Evolutionary conservation across 352 stramenopile species (phyloP).

Genomic region (Globisporangium abappressorium): DNA sequence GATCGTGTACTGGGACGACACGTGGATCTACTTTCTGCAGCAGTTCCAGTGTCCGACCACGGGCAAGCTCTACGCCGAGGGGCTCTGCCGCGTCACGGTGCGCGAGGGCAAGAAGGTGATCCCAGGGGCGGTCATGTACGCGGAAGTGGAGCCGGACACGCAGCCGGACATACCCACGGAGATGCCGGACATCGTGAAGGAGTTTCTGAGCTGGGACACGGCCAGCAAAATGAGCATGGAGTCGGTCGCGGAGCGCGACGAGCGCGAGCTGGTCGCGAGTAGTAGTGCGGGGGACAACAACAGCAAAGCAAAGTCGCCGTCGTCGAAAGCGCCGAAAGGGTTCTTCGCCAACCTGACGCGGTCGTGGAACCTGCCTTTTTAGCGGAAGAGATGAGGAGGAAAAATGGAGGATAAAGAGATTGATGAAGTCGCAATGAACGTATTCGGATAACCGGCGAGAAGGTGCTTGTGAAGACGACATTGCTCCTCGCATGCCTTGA

Average conservation of each 20-base stretch:
- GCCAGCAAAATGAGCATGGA: slow-evolving; percentile 31
- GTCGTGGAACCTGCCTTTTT: slow-evolving; percentile 45
- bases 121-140: slow-evolving; percentile 26
- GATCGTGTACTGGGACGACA: slow-evolving; percentile 52
- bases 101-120: slow-evolving; percentile 23
- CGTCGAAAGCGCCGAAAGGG: slow-evolving; percentile 8
- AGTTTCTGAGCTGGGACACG: slow-evolving; percentile 24
- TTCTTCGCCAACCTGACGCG: slow-evolving; percentile 37
- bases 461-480: not conserved
- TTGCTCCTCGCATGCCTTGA: not conserved
- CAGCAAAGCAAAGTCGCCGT: not conserved
- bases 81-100: slow-evolving; percentile 38
- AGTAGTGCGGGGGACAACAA: not conserved
- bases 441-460: not conserved
- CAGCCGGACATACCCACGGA: not conserved
- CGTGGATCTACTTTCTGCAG: slow-evolving; percentile 65
- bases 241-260: slow-evolving; percentile 14
- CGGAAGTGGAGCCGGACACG: slow-evolving; percentile 17
- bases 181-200: slow-evolving; percentile 6
- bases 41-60: slow-evolving; percentile 49
- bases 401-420: not conserved
- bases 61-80: slow-evolving; percentile 54
- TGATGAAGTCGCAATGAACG: not conserved
- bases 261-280: slow-evolving; percentile 16
- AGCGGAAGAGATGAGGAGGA: not conserved